Percentiles rank a stretch among this genome's conserved stretches.
Evolutionary conservation across 1,284 basidiomycete species (phyloP).

Genomic region (Fomitopsis schrenkii): DNA sequence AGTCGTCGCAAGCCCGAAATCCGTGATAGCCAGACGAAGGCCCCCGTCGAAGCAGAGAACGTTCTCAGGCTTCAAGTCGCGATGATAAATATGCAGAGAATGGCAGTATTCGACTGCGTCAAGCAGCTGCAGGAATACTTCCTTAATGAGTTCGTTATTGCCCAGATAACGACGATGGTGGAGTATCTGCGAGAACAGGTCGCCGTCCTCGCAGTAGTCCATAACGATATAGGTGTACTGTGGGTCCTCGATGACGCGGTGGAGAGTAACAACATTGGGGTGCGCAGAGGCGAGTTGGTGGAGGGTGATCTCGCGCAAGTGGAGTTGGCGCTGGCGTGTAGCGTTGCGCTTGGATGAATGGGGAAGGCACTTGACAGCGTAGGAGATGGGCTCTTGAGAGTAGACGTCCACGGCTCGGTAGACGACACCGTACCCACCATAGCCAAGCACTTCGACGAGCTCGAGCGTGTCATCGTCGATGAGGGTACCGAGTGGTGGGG

Average conservation of each 20-base stretch:
- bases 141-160: slow-evolving; percentile 78
- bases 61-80: slow-evolving; percentile 98
- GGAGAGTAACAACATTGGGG: slow-evolving; percentile 87
- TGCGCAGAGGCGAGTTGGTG: slow-evolving; percentile 84
- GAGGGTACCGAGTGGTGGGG: slow-evolving; percentile 69
- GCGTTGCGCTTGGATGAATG: slow-evolving; percentile 51
- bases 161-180: slow-evolving; percentile 72
- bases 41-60: slow-evolving; percentile 86
- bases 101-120: slow-evolving; percentile 92
- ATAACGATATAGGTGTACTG: slow-evolving; percentile 69
- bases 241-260: slow-evolving; percentile 80
- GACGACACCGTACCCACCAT: slow-evolving; percentile 95
- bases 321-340: slow-evolving; percentile 65
- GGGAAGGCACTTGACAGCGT: slow-evolving; percentile 90
- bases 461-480: slow-evolving; percentile 83
- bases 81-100: slow-evolving; percentile 89
- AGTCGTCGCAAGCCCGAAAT: slow-evolving; percentile 95
- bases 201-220: slow-evolving; percentile 78
- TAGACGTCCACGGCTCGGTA: slow-evolving; percentile 80
- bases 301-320: slow-evolving; percentile 79
- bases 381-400: slow-evolving; percentile 52
- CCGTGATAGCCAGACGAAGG: slow-evolving; percentile 83
- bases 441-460: slow-evolving; percentile 87
- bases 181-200: slow-evolving; percentile 87
- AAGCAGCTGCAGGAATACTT: slow-evolving; percentile 89